phyloP scores from a whole-genome alignment of 306 rosid species.

The Spatholobus suberectus region DNA sequence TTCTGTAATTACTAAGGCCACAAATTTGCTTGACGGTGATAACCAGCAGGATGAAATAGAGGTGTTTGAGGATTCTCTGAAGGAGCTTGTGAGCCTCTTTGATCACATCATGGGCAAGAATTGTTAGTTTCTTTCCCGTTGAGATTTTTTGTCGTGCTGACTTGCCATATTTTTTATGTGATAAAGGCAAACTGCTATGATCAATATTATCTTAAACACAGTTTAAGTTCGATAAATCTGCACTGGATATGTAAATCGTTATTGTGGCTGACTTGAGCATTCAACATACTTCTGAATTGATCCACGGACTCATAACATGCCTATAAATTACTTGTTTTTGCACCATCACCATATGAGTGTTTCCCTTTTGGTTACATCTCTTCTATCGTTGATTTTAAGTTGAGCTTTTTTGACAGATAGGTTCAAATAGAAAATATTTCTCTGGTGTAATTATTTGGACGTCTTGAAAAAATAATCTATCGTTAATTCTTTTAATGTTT shows the following conservation, averaged over 20 bases:
- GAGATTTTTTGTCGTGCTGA: not conserved
- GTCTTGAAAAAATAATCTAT: too few relatives aligned
- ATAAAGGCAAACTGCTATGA: not conserved
- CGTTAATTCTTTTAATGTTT: too few relatives aligned
- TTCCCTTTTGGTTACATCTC: too few relatives aligned
- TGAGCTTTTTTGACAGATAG: too few relatives aligned
- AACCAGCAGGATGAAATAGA: slow-evolving; percentile 33
- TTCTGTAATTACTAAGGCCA: slow-evolving; percentile 33
- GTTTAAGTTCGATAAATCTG: not conserved
- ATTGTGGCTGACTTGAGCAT: not conserved
- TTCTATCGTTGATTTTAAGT: too few relatives aligned
- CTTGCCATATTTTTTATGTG: not conserved
- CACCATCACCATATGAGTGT: too few relatives aligned
- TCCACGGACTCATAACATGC: too few relatives aligned
- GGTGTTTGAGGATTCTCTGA: slow-evolving; percentile 34
- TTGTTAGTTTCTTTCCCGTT: not conserved
- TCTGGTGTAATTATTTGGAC: too few relatives aligned
- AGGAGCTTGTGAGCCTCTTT: slow-evolving; percentile 44
- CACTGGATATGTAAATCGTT: not conserved
- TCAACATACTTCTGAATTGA: not conserved
- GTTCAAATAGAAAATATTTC: too few relatives aligned
- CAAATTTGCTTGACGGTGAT: slow-evolving; percentile 37
- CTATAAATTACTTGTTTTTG: too few relatives aligned
- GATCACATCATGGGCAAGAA: slow-evolving; percentile 10
- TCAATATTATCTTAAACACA: not conserved